Percentiles rank a stretch among this genome's conserved stretches.
These are phyloP conservation scores for Dactylis glomerata DNA, from an alignment of 176 grass and related monocot genomes.

Conservation along the genomic window DNA sequence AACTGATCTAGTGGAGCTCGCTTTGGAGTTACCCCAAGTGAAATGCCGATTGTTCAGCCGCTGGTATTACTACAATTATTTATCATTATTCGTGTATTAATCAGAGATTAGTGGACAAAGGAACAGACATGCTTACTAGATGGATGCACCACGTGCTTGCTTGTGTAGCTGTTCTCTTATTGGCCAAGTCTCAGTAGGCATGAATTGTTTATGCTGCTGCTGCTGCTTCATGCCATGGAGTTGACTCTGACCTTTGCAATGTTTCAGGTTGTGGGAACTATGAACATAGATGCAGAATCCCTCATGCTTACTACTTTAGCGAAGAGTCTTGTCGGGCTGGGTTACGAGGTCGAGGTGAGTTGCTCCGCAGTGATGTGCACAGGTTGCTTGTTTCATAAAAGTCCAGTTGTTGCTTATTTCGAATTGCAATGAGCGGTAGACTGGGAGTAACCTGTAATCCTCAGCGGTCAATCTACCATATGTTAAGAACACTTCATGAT, in stretches of 20 bases:
- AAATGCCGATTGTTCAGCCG: neutral
- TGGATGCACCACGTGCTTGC: conserved; percentile 10
- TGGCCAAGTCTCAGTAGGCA: conserved; percentile 1
- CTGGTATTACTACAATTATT: neutral
- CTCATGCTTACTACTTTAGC: conserved; percentile 81
- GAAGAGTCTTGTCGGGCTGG: conserved; percentile 56
- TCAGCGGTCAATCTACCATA: neutral
- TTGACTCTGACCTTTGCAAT: conserved; percentile 25
- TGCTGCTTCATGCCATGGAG: conserved; percentile 22
- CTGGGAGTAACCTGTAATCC: neutral
- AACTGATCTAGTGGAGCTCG: neutral
- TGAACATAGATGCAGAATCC: conserved; percentile 54
- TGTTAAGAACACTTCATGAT: conserved; percentile 6
- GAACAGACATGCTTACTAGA: conserved; percentile 48
- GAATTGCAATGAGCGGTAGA: neutral
- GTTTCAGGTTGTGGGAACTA: conserved; percentile 68
- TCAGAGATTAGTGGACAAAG: conserved; percentile 20
- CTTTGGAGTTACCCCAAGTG: conserved; percentile 8
- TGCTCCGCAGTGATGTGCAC: conserved; percentile 1
- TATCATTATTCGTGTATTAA: neutral
- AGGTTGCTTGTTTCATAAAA: neutral
- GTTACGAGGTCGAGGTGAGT: conserved; percentile 75
- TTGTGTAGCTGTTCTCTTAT: conserved; percentile 27
- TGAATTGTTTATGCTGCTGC: conserved; percentile 5
- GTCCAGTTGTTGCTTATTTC: neutral